These are phyloP conservation scores for Neonectria hederae DNA, from an alignment of 2,329 filamentous ascomycete genomes.

Conservation along the genomic window DNA sequence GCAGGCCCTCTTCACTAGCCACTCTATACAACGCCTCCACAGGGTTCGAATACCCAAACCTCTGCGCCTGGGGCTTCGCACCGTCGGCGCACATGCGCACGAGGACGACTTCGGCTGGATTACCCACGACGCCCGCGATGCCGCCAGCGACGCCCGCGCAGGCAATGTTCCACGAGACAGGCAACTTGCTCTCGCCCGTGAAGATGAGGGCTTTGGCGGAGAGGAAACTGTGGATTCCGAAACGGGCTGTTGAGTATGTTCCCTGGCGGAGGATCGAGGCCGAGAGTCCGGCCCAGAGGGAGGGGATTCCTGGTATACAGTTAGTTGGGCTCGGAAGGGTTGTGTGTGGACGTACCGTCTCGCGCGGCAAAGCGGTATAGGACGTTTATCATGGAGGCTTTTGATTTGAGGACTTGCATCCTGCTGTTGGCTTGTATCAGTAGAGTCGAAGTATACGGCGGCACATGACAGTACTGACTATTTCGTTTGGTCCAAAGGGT, in stretches of 20 bases:
- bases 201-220: constrained; percentile 41
- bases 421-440: constrained; percentile 42
- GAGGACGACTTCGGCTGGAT: constrained; percentile 55
- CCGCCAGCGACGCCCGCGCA: constrained; percentile 54
- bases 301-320: constrained; percentile 47
- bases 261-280: constrained; percentile 56
- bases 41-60: constrained; percentile 52
- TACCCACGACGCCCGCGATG: constrained; percentile 55
- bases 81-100: constrained; percentile 59
- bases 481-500: constrained; percentile 57
- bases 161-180: constrained; percentile 47
- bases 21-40: constrained; percentile 42
- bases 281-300: constrained; percentile 55
- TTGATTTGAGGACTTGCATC: constrained; percentile 55
- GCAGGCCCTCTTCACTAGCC: constrained; percentile 50
- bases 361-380: constrained; percentile 50
- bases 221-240: constrained; percentile 53
- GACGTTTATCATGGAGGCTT: constrained; percentile 52
- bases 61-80: constrained; percentile 48
- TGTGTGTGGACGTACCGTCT: constrained; percentile 46
- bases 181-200: constrained; percentile 44
- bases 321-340: background rate
- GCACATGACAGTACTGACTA: constrained; percentile 44
- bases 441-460: background rate
- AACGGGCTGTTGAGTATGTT: constrained; percentile 56